phyloP scores from a whole-genome alignment of 257 asterid species.

The Solanum neorickii region DNA sequence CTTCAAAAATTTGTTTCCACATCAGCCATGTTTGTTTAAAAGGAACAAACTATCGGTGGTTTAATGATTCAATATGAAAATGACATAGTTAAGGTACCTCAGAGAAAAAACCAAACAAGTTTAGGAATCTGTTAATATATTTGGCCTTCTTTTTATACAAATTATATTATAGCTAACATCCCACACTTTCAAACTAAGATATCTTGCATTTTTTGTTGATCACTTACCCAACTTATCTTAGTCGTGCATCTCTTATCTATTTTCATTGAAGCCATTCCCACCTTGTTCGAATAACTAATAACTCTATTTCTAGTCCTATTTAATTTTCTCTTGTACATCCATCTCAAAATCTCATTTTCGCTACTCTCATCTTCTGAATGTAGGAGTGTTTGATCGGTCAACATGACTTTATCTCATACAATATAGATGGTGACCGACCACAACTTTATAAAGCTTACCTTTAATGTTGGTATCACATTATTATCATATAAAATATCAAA shows the following conservation, averaged over 20 bases:
- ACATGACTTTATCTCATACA: background rate
- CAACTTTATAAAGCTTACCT: background rate
- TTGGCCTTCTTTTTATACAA: background rate
- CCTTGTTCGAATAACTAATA: background rate
- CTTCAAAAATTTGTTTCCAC: no score
- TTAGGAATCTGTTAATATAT: no score
- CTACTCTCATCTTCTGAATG: background rate
- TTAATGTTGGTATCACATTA: background rate
- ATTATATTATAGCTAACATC: background rate
- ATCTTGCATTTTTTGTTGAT: background rate
- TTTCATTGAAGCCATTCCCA: background rate
- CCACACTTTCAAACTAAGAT: background rate
- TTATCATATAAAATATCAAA: background rate
- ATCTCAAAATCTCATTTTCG: background rate
- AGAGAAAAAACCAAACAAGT: no score
- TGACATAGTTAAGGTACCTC: no score
- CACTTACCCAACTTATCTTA: background rate
- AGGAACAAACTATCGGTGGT: no score
- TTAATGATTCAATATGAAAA: no score
- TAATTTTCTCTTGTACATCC: no score
- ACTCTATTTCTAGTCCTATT: background rate
- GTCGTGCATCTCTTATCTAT: background rate
- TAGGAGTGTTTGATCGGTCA: background rate
- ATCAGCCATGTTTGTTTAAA: no score
- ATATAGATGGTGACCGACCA: background rate